Percentiles rank a stretch among this genome's conserved stretches.
Evolutionary conservation across 1,284 basidiomycete species (phyloP).

Genomic region (Pholiota adiposa): DNA sequence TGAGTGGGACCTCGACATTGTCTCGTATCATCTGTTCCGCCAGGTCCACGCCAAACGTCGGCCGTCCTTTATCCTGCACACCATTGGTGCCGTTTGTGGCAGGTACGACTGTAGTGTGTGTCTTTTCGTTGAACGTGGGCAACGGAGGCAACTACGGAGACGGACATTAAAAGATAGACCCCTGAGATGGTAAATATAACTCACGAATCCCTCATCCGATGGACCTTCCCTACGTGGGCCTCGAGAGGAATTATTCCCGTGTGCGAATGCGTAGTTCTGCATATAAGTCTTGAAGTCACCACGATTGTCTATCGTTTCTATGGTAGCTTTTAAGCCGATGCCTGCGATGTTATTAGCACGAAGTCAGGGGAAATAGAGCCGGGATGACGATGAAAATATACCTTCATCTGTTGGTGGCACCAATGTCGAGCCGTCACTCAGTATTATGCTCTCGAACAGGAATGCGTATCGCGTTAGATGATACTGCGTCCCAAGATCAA

Average conservation of each 20-base stretch:
- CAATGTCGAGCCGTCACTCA: constrained; percentile 87
- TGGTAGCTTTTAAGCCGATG: constrained; percentile 83
- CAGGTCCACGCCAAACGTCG: constrained; percentile 91
- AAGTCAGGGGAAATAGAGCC: neutral
- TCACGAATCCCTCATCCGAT: constrained; percentile 84
- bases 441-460: constrained; percentile 88
- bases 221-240: constrained; percentile 85
- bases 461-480: constrained; percentile 95
- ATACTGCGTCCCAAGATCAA: constrained; percentile 96
- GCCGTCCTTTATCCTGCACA: constrained; percentile 63
- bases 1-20: constrained; percentile 85
- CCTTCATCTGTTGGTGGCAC: constrained; percentile 77
- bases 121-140: constrained; percentile 39
- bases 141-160: constrained; percentile 62
- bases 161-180: constrained; percentile 4
- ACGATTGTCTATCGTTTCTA: constrained; percentile 93
- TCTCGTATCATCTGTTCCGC: constrained; percentile 92
- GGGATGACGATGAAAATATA: constrained; percentile 29
- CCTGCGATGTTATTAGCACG: constrained; percentile 38
- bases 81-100: constrained; percentile 41
- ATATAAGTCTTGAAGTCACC: constrained; percentile 96
- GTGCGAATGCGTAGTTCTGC: constrained; percentile 93
- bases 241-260: constrained; percentile 61
- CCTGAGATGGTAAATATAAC: constrained; percentile 18
- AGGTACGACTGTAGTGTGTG: constrained; percentile 25